Base-by-base conservation (phyloP, 2,329 filamentous ascomycete genomes). In the Cryphonectria japonica region DNA sequence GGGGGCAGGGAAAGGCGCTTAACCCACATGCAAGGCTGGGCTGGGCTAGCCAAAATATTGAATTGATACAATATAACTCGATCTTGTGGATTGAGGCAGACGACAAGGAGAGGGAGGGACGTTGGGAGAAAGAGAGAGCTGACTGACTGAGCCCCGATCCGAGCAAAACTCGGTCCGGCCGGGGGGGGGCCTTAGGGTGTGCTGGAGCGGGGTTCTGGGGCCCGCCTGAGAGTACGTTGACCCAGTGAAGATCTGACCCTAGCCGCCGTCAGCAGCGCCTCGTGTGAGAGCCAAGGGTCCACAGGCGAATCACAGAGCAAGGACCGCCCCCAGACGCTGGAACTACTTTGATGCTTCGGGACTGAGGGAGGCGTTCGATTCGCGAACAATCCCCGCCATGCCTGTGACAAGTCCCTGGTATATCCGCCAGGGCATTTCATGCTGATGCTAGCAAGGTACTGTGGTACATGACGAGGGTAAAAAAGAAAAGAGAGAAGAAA, bases 251-350 rank as follows among this genome's bases (percentile, higher is more conserved):
- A 60, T 52, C 46, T 43, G 60, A 60, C 43, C 46, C 32, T 83
- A 84, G 78, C 80, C 83, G 83, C 83, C 82, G 78, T 81, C 80
- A 68, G 80, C 79, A 80, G 82, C 75, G 77, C 75, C 73, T 77
- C 77, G 75, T 75, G 76, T 79, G 78, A 76, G 75, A 77, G 75
- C 67, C 66, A 73, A 61, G 64, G 41, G 39, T 37, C 46, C 43
- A 14, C 69, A 70, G 73, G 66, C 83, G 80, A 85, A 84, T 84
- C 79, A 64, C 82, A 39, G 60, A 73, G 66, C 43, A 72, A 72
- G 6, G 29, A 22, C 5, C 41, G 73, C 71, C 71, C 46, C 74
- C 52, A 71, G 70, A 70, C 76, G 76, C 76, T 79, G 82, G 82
- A 78, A 82, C 82, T 82, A 78, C 78, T 79, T 80, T 80, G 75